phyloP scores from a whole-genome alignment of 371 early-diverging fungal species.

The Catenaria anguillulae region DNA sequence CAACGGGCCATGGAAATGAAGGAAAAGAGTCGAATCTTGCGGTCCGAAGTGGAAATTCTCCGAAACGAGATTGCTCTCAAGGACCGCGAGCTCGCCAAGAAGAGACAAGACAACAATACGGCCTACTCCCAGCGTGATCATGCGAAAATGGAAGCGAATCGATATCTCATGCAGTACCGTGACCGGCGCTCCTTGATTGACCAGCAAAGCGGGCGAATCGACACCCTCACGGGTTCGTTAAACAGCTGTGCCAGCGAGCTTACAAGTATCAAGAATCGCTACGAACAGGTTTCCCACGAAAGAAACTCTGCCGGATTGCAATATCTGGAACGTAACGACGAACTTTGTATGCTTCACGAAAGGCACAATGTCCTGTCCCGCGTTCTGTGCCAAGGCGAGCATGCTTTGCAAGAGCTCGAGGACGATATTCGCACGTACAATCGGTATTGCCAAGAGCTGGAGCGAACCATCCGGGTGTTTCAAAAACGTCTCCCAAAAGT shows the following conservation, averaged over 20 bases:
- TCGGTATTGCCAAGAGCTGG: slow-evolving; percentile 20
- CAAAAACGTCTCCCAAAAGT: not conserved
- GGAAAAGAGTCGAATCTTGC: slow-evolving; percentile 35
- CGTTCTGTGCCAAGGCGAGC: slow-evolving; percentile 22
- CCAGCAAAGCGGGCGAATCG: slow-evolving; percentile 33
- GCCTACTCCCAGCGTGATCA: slow-evolving; percentile 31
- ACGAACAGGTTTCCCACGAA: slow-evolving; percentile 23
- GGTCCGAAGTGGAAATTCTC: slow-evolving; percentile 38
- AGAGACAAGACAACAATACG: slow-evolving; percentile 32
- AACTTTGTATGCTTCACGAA: slow-evolving; percentile 36
- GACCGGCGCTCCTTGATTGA: slow-evolving; percentile 30
- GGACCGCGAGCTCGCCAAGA: slow-evolving; percentile 32
- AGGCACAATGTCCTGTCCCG: slow-evolving; percentile 24
- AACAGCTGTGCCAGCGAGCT: slow-evolving; percentile 34
- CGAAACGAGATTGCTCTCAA: slow-evolving; percentile 32
- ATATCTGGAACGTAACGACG: slow-evolving; percentile 36
- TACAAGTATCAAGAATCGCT: slow-evolving; percentile 19
- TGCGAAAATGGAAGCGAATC: slow-evolving; percentile 36
- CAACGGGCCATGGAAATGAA: slow-evolving; percentile 41
- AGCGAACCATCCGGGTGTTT: slow-evolving; percentile 19
- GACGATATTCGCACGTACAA: slow-evolving; percentile 25
- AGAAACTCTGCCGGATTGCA: slow-evolving; percentile 29
- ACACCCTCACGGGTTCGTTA: slow-evolving; percentile 25
- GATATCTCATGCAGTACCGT: slow-evolving; percentile 24
- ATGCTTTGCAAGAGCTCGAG: slow-evolving; percentile 19